These are phyloP conservation scores for Trichothecium roseum DNA, from an alignment of 2,329 filamentous ascomycete genomes.

Conservation along the genomic window DNA sequence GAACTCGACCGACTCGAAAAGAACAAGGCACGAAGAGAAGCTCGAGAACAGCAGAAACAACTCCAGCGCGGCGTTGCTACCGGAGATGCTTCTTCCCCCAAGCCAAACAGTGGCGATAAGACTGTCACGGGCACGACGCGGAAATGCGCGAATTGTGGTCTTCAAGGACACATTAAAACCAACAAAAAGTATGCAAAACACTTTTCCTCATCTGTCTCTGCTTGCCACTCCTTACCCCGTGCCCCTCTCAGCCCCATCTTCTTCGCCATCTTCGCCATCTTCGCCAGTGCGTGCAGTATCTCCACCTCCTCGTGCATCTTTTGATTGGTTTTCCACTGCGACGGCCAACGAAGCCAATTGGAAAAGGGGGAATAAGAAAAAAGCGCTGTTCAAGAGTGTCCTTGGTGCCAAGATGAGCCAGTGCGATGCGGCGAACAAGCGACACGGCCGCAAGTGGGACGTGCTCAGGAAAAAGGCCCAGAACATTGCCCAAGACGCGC, in stretches of 20 bases:
- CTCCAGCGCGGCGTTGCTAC: conserved; percentile 34
- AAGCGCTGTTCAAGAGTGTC: background rate
- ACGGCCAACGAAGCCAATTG: conserved; percentile 4
- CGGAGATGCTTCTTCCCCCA: conserved; percentile 40
- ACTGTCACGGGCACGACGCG: conserved; percentile 60
- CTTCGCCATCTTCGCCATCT: too few species aligned
- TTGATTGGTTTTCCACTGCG: conserved; percentile 21
- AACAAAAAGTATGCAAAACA: conserved; percentile 78
- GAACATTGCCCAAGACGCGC: too few species aligned
- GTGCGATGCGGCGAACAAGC: background rate
- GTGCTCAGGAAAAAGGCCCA: too few species aligned
- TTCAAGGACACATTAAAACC: conserved; percentile 96
- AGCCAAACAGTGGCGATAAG: conserved; percentile 33
- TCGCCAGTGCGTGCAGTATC: conserved; percentile 5
- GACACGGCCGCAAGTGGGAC: too few species aligned
- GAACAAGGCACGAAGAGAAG: conserved; percentile 83
- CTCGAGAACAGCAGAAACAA: conserved; percentile 82
- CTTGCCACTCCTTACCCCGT: conserved; percentile 5
- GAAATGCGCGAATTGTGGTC: conserved; percentile 96
- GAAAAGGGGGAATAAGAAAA: conserved; percentile 7
- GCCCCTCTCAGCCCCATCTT: too few species aligned
- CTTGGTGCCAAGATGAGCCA: too few species aligned
- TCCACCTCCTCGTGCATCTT: conserved; percentile 16
- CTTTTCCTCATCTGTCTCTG: too few species aligned
- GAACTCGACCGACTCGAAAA: conserved; percentile 79